These are phyloP conservation scores for Rhododendron williamsianum DNA, from an alignment of 148 eudicot genomes.

Conservation along the genomic window DNA sequence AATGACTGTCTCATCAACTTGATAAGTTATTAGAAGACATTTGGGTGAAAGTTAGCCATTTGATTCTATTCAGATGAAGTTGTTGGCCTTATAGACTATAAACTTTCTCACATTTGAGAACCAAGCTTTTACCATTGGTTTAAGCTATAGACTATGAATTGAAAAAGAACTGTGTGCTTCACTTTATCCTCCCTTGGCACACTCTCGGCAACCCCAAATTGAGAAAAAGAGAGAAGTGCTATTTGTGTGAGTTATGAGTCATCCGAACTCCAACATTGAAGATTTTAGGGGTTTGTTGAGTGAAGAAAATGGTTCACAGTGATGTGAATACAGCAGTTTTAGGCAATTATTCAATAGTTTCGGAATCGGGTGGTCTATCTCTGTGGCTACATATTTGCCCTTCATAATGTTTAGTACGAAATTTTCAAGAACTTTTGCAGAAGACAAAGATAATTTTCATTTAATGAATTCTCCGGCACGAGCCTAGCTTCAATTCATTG, in stretches of 20 bases:
- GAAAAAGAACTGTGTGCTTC: neutral
- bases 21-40: too few species aligned
- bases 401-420: neutral
- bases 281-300: neutral
- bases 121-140: neutral
- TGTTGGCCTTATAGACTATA: neutral
- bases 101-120: neutral
- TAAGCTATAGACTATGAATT: neutral
- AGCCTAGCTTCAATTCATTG: neutral
- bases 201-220: neutral
- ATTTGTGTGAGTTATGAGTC: neutral
- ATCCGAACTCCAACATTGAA: neutral
- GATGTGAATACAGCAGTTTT: neutral
- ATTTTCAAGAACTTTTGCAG: neutral
- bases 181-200: neutral
- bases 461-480: neutral
- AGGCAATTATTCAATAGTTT: neutral
- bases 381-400: neutral
- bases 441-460: neutral
- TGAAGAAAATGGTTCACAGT: neutral
- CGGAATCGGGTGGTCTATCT: neutral
- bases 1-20: neutral
- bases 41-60: neutral
- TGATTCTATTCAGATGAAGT: neutral
- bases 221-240: neutral